phyloP scores from a whole-genome alignment of 176 grass and related monocot genomes.

The Oryza glumipatula region DNA sequence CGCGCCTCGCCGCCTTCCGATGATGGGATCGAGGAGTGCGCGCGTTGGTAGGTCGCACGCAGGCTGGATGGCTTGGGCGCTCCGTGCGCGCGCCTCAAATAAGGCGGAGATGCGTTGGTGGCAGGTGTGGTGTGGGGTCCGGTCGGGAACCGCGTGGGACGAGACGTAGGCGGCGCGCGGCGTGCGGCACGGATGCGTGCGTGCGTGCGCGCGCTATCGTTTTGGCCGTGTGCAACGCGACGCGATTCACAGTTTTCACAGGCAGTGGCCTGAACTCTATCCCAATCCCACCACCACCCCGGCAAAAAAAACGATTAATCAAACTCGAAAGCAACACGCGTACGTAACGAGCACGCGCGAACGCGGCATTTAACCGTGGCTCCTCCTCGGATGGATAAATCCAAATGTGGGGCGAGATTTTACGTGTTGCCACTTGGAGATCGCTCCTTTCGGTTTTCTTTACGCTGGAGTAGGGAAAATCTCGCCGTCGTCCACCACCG shows the following conservation, averaged over 20 bases:
- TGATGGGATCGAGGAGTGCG: background rate
- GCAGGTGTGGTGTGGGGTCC: background rate
- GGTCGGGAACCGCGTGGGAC: slow-evolving; percentile 27
- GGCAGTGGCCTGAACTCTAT: too few species aligned
- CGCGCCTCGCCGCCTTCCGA: background rate
- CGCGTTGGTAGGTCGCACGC: background rate
- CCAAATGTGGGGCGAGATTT: background rate
- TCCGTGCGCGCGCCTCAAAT: slow-evolving; percentile 22
- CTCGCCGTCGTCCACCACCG: background rate
- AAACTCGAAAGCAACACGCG: background rate
- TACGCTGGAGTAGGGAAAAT: too few species aligned
- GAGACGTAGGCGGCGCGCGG: slow-evolving; percentile 26
- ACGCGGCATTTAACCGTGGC: background rate
- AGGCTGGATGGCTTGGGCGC: background rate
- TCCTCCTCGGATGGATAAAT: background rate
- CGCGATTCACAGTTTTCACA: too few species aligned
- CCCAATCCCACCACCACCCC: too few species aligned
- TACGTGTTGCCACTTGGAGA: background rate
- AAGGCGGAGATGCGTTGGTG: background rate
- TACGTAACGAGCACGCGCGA: too few species aligned
- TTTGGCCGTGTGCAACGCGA: too few species aligned
- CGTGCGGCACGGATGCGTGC: too few species aligned
- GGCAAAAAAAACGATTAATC: too few species aligned
- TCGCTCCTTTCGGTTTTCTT: background rate
- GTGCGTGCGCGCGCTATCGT: too few species aligned